Evolutionary conservation across 306 rosid genomes (phyloP), one percentile per base, ranked within the genome.

Genomic region (Gastrolobium villosum): DNA sequence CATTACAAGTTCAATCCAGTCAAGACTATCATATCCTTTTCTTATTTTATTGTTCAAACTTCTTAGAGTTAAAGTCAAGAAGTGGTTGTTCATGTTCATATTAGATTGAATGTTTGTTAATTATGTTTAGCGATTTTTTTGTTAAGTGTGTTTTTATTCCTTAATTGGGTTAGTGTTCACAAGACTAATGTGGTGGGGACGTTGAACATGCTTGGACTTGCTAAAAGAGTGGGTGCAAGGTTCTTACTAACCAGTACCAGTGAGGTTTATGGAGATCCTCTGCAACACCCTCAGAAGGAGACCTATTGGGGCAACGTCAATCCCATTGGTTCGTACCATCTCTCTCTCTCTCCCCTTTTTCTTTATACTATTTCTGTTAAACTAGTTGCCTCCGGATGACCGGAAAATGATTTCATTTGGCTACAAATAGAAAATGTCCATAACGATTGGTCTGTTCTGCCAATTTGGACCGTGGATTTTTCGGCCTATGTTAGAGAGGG

Each of bases 161-260:
- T 93, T 88, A 86, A 90, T 57, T 75, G 43, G 7, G 74, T 10
- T 13, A 9, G 36, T 37, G 69, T n/a, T 60, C 65, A 92, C 99
- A 95, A 95, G 89, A 95, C 99, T n/a, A 95, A 95, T 82, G 99
- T 95, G 80, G 99, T 93, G 82, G 98, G 99, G 14, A 95, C 99
- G 7, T 76, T 95, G 87, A 95, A 95, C 87, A 95, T 95, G 99
- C 84, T 95, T 3, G 99, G 99, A 0, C 75, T 95, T 2, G 98
- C 99, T 0, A 95, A 95, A 59, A 83, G 99, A 63, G 90, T 95
- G 3, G 99, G 99, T 0, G 99, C 99, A 0, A 81, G 98, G 70
- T 95, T 95, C 76, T 76, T 95, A 87, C 78, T 95, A 28, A 95
- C 99, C 1, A 95, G 99, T 80, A 95, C 99, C 55, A 92, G 98